phyloP scores from a whole-genome alignment of 345 rosid genomes.

The Lepidium sativum region DNA sequence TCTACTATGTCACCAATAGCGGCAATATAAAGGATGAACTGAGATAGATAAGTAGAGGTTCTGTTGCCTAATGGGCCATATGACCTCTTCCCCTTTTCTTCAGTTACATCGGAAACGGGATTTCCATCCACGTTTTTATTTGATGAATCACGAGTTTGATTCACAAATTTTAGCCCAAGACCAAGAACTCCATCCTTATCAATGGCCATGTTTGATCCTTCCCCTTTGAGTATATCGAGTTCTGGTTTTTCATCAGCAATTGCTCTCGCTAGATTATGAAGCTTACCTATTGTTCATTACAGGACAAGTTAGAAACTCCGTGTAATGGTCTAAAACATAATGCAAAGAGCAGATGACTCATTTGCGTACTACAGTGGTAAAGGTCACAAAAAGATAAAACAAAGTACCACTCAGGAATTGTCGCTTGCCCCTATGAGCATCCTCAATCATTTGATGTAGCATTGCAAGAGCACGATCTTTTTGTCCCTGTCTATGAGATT shows the following conservation, averaged over 20 bases:
- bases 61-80: slow-evolving; percentile 75
- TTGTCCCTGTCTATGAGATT: slow-evolving; percentile 72
- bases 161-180: slow-evolving; percentile 65
- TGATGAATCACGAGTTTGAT: slow-evolving; percentile 39
- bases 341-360: not conserved
- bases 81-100: slow-evolving; percentile 67
- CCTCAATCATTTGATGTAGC: slow-evolving; percentile 95
- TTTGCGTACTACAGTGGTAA: not conserved
- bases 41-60: slow-evolving; percentile 80
- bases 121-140: slow-evolving; percentile 40
- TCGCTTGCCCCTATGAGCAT: slow-evolving; percentile 93
- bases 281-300: slow-evolving; percentile 58
- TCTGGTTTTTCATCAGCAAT: slow-evolving; percentile 87
- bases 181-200: slow-evolving; percentile 84
- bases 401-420: slow-evolving; percentile 89
- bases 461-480: slow-evolving; percentile 82
- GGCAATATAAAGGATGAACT: slow-evolving; percentile 89
- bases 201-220: slow-evolving; percentile 38
- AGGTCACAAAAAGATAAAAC: not conserved
- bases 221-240: slow-evolving; percentile 39
- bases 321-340: slow-evolving; percentile 1
- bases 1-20: slow-evolving; percentile 98
- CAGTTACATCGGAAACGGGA: slow-evolving; percentile 47
- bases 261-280: slow-evolving; percentile 94
- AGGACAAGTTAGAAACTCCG: slow-evolving; percentile 18